phyloP scores from a whole-genome alignment of 306 rosid species.

The Potentilla sterilis region DNA sequence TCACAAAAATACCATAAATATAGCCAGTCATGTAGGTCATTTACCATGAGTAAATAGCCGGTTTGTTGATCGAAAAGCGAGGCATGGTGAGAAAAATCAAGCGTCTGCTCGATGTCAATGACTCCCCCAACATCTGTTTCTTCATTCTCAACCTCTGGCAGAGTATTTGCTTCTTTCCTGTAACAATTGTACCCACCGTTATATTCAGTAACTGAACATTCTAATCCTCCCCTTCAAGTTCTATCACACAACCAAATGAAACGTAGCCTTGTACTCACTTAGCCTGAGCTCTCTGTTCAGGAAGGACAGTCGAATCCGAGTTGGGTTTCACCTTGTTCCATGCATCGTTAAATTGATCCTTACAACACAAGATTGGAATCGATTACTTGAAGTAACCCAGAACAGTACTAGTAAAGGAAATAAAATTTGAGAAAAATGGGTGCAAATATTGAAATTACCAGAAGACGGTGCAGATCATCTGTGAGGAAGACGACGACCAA shows the following conservation, averaged over 20 bases:
- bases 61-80: slow-evolving; percentile 48
- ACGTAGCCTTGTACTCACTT: slow-evolving; percentile 40
- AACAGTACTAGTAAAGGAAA: no score
- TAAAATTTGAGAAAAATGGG: neutral
- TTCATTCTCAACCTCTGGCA: slow-evolving; percentile 40
- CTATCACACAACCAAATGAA: neutral
- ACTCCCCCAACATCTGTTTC: slow-evolving; percentile 31
- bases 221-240: no score
- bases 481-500: slow-evolving; percentile 17
- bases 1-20: no score
- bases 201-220: no score
- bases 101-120: slow-evolving; percentile 32
- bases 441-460: slow-evolving; percentile 42
- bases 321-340: slow-evolving; percentile 72
- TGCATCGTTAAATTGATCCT: slow-evolving; percentile 81
- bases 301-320: slow-evolving; percentile 60
- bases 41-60: slow-evolving; percentile 66
- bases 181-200: neutral
- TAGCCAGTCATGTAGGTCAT: neutral
- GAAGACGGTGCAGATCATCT: slow-evolving; percentile 80
- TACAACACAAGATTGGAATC: neutral
- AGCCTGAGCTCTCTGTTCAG: slow-evolving; percentile 73
- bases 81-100: slow-evolving; percentile 33
- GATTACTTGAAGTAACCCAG: neutral
- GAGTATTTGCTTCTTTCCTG: slow-evolving; percentile 67